Base-by-base conservation (phyloP, 768 basidiomycete species). In the Hygrophoropsis aurantiaca region DNA sequence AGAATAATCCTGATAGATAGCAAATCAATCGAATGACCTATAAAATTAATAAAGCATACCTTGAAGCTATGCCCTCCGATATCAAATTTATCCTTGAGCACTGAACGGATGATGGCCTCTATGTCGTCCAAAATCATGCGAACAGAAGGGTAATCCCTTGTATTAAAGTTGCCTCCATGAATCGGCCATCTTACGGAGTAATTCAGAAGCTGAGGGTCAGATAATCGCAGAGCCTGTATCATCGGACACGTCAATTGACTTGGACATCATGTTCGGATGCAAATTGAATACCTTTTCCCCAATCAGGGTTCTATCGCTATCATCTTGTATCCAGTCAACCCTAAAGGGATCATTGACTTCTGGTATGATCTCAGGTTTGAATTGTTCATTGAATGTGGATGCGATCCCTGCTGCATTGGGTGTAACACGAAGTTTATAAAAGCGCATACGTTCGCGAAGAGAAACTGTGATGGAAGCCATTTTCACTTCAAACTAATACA, bases 161-260 rank as follows among this genome's bases (percentile, higher is more conserved):
- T 81, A 59, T 97, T 97, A 74, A 97, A 92, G 42, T 78, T 82
- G 6, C 82, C 77, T n/a, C 87, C 82, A 44, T 81, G 73, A 38
- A 94, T 82, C 1, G 95, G 95, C 81, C 87, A 90, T 41, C 86
- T 75, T 35, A 95, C 71, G n/a, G 69, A 68, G 58, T 87, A 97
- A 11, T 82, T 83, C 30, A 85, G 73, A 11, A 68, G 66, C 40
- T 75, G 71, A 11, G 92, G 90, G 58, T 90, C 77, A 11, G 84
- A 78, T 37, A 93, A 65, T 27, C 75, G 79, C 39, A 90, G 73
- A 5, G 83, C 90, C 88, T 91, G 45, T 38, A 43, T 44, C 26
- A n/a, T 42, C 53, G 37, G 21, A 7, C 47, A 32, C 45, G 11
- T 50, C 46, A 41, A 60, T 33, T 23, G 34, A 20, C 20, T n/a